Evolutionary conservation across 2,329 filamentous ascomycete genomes (phyloP).

Genomic region (Epichloe brachyelytri): DNA sequence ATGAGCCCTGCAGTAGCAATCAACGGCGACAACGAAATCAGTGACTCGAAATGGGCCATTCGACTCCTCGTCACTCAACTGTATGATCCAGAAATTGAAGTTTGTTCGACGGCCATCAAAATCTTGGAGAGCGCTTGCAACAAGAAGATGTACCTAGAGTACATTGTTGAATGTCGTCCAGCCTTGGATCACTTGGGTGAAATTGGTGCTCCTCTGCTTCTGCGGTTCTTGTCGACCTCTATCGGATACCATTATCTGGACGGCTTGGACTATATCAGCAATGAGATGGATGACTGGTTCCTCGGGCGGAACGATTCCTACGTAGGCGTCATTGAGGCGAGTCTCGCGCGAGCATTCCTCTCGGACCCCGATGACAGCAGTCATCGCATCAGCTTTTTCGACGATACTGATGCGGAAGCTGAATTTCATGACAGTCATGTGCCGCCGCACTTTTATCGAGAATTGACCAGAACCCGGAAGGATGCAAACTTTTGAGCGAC

Average conservation of each 20-base stretch:
- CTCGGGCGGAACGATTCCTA: constrained; percentile 94
- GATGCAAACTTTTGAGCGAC: constrained; percentile 75
- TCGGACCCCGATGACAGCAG: constrained; percentile 47
- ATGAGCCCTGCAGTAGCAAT: constrained; percentile 32
- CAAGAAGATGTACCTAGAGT: constrained; percentile 78
- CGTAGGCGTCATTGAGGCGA: constrained; percentile 89
- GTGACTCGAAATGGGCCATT: constrained; percentile 89
- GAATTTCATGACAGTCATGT: constrained; percentile 54
- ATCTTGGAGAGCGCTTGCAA: constrained; percentile 97
- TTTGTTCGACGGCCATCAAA: constrained; percentile 91
- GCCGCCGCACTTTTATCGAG: constrained; percentile 95
- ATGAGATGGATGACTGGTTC: constrained; percentile 99
- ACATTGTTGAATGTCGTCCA: constrained; percentile 90
- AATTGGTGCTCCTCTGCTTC: constrained; percentile 82
- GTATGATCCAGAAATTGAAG: constrained; percentile 93
- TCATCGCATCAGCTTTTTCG: constrained; percentile 45
- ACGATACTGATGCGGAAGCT: constrained; percentile 41
- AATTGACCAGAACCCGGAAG: constrained; percentile 88
- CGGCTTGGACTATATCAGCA: constrained; percentile 94
- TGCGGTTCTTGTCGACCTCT: constrained; percentile 89
- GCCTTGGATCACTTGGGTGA: constrained; percentile 91
- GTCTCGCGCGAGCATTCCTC: constrained; percentile 74
- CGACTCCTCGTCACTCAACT: constrained; percentile 93
- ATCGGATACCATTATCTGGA: constrained; percentile 97
- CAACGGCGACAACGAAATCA: constrained; percentile 26